Evolutionary conservation across 257 asterid species (phyloP).

Genomic region (Coffea eugenioides): DNA sequence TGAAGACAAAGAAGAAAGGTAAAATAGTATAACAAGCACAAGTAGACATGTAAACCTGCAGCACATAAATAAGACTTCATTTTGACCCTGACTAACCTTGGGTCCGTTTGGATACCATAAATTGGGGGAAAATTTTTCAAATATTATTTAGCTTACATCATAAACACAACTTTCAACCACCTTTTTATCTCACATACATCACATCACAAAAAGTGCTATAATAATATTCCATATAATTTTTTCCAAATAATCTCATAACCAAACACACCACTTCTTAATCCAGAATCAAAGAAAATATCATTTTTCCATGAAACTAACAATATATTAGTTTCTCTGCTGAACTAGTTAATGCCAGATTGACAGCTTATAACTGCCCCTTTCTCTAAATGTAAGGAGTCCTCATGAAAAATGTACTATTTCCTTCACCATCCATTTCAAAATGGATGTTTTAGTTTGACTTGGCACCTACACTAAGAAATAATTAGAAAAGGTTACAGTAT

Average conservation of each 20-base stretch:
- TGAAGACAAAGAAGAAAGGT: slow-evolving; percentile 1
- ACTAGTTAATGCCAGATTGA: neutral
- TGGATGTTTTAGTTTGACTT: neutral
- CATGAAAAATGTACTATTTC: neutral
- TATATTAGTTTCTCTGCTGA: neutral
- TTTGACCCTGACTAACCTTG: neutral
- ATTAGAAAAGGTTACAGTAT: neutral
- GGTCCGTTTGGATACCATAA: no score
- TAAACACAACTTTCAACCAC: no score
- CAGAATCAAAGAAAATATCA: neutral
- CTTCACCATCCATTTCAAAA: neutral
- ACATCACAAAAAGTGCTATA: no score
- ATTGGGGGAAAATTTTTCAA: no score
- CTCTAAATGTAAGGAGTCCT: neutral
- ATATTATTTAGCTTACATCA: no score
- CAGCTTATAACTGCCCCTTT: neutral
- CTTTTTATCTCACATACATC: no score
- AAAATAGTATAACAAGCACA: neutral
- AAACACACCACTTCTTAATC: neutral
- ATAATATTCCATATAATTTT: no score
- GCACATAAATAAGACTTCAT: neutral
- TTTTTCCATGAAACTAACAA: no score
- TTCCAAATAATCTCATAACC: no score
- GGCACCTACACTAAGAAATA: neutral
- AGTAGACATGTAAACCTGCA: neutral